Conservation (phyloP, 176 grass and related monocot species). For the Pharus latifolius region DNA sequence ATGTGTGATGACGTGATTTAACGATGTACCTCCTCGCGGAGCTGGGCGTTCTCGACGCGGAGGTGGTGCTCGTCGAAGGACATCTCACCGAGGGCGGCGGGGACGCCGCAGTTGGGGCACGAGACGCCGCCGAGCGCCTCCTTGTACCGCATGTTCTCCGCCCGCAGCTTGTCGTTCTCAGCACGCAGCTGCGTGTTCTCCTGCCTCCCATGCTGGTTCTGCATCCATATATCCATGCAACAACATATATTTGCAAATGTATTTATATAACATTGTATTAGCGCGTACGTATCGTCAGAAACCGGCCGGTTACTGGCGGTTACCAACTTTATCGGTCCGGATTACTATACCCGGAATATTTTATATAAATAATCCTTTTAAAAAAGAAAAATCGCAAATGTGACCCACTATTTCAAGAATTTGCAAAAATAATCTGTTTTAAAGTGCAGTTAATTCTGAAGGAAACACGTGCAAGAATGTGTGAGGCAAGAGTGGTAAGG, state of each 20-base stretch:
- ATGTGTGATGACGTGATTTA: not conserved
- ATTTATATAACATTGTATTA: not conserved
- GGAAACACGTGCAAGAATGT: too few relatives aligned
- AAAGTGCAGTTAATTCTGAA: too few relatives aligned
- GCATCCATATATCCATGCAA: not conserved
- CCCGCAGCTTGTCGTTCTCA: slow-evolving; percentile 77
- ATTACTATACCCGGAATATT: too few relatives aligned
- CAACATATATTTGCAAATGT: not conserved
- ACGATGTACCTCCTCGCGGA: slow-evolving; percentile 45
- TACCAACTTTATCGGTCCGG: too few relatives aligned
- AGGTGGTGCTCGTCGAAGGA: slow-evolving; percentile 96
- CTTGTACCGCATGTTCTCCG: slow-evolving; percentile 78
- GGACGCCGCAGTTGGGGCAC: slow-evolving; percentile 77
- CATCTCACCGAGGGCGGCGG: slow-evolving; percentile 75
- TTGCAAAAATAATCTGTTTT: too few relatives aligned
- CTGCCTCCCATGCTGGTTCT: slow-evolving; percentile 74
- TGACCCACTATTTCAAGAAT: too few relatives aligned
- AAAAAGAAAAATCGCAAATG: too few relatives aligned
- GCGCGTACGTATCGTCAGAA: not conserved
- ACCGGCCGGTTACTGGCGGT: too few relatives aligned
- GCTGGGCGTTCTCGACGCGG: slow-evolving; percentile 62
- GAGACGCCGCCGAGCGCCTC: slow-evolving; percentile 62
- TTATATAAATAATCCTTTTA: too few relatives aligned
- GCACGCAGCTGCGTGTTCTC: slow-evolving; percentile 71
- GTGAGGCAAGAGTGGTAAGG: too few relatives aligned